Conservation (phyloP, 192 early-diverging fungal species). For the Glomus cerebriforme region DNA sequence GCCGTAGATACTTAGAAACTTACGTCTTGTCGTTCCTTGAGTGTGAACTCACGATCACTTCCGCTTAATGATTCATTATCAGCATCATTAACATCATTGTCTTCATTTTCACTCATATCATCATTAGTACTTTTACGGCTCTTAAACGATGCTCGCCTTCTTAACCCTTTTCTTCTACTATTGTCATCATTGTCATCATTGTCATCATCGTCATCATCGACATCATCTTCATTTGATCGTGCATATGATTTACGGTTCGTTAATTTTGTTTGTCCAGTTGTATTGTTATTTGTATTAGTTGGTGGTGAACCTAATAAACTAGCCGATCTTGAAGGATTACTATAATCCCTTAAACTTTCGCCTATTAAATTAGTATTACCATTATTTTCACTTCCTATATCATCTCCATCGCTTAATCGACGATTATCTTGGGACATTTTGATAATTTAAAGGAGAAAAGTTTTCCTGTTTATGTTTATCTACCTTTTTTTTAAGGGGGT, state of each 20-base stretch:
- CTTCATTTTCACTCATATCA: not conserved
- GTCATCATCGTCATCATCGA: not conserved
- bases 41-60: conserved; percentile 16
- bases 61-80: not conserved
- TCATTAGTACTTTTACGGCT: not conserved
- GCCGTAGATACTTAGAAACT: not conserved
- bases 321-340: not conserved
- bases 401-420: not conserved
- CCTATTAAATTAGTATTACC: not conserved
- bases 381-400: not conserved
- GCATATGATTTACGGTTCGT: not conserved
- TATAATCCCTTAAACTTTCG: not conserved
- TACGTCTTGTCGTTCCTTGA: conserved; percentile 31
- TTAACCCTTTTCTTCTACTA: not conserved
- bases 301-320: not conserved
- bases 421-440: not conserved
- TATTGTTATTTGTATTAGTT: not conserved
- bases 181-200: not conserved
- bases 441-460: too few species aligned
- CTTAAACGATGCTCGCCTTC: not conserved
- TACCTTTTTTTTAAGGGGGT: too few species aligned
- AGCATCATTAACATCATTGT: not conserved
- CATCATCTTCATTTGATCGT: not conserved
- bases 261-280: not conserved
- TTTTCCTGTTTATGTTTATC: too few species aligned